These are phyloP conservation scores for Aegilops sharonensis DNA, from an alignment of 176 grass and related monocot species.

Conservation along the genomic window DNA sequence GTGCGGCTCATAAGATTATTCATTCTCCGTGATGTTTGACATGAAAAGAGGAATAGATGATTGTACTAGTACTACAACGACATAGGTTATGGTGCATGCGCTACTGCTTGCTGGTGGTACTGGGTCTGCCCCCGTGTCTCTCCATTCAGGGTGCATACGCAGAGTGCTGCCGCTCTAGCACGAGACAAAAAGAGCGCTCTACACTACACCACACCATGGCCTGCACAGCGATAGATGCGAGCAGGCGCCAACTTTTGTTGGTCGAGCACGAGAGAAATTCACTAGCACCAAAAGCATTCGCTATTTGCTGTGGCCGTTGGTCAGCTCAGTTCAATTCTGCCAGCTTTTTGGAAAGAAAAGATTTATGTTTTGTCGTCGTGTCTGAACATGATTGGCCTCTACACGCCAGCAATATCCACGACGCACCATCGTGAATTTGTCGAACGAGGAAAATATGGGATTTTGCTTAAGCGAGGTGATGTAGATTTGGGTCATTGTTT, in stretches of 20 bases:
- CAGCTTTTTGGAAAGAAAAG: neutral
- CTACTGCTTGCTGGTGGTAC: no score
- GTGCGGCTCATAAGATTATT: no score
- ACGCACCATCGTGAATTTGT: neutral
- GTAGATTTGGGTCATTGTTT: neutral
- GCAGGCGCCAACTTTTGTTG: slow-evolving; percentile 26
- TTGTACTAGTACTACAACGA: no score
- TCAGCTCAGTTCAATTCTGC: neutral
- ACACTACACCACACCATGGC: neutral
- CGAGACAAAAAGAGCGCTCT: slow-evolving; percentile 33
- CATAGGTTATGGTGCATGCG: no score
- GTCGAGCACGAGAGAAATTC: neutral
- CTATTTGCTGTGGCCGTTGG: neutral
- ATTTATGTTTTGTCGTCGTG: neutral
- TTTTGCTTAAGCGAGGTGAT: neutral
- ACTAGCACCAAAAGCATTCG: slow-evolving; percentile 1
- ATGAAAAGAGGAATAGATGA: no score
- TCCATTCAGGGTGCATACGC: slow-evolving; percentile 17
- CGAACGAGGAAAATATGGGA: neutral
- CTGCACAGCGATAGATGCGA: neutral
- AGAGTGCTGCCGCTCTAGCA: slow-evolving; percentile 19
- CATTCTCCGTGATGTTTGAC: no score
- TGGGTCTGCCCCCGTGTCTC: no score
- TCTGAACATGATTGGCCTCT: neutral
- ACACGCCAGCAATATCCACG: neutral